Base-by-base conservation (phyloP, 1,139 yeast species). In the Candida labiduridarum region DNA sequence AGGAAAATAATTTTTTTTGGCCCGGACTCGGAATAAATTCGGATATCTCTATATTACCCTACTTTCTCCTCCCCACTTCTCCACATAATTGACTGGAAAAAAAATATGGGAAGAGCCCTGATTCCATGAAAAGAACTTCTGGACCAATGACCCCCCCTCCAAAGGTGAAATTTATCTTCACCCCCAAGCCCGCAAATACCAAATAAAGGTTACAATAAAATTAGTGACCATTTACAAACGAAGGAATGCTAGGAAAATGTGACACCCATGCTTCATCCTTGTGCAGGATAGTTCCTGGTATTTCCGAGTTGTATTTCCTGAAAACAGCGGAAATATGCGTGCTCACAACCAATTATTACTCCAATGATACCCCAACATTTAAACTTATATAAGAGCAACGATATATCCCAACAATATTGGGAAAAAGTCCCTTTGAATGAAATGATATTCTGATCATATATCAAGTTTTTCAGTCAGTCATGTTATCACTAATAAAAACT, bases 401-500 rank as follows among this genome's bases (percentile, higher is more conserved):
- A 30, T 9, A 10, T 2, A 41, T 2, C 22, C 41, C 41, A n/a
- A 22, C 16, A 27, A 9, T 16, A 34, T 15, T 16, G 16, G 12
- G 12, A n/a, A 22, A 38, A 16, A 35, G 8, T 15, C 4, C 9
- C 15, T n/a, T 10, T 1, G 22, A n/a, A n/a, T 8, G n/a, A 6
- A 39, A 39, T 25, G 18, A 39, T 25, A 11, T 39, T 25, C 3
- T 25, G 18, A 39, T 12, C 2, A 22, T 4, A 10, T 9, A 36
- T 12, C 14, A 15, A 18, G 15, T 19, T 11, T 15, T n/a, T n/a
- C n/a, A n/a, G n/a, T 34, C 22, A 12, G 19, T 8, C 39, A 47
- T 47, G 49, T 47, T 47, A 31, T 46, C 49, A 9, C 46, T 46
- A 35, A 41, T 48, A 41, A 45, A 27, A 43, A 18, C 35, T 15